phyloP scores from a whole-genome alignment of 192 early-diverging fungal genomes.

The Linnemannia elongata region DNA sequence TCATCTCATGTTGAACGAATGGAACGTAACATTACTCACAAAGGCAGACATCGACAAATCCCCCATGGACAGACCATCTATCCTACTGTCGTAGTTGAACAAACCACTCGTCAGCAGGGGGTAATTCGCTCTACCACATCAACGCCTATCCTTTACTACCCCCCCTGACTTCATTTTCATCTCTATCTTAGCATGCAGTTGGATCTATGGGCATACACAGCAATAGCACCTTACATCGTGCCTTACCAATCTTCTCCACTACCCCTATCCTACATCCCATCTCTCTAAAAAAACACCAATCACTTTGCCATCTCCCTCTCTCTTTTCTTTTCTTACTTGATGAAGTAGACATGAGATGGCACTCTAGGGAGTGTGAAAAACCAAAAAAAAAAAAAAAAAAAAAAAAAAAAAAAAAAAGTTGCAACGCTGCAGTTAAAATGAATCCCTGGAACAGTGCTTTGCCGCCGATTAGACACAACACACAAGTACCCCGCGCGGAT shows the following conservation, averaged over 20 bases:
- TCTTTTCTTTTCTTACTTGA: background rate
- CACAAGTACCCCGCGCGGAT: background rate
- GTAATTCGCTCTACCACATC: background rate
- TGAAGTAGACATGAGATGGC: background rate
- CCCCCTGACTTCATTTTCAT: too few relatives aligned
- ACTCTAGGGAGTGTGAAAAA: constrained; percentile 1
- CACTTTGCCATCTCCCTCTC: too few relatives aligned
- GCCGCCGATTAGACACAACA: background rate
- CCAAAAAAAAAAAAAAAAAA: too few relatives aligned
- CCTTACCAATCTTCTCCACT: background rate
- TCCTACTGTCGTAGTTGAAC: background rate
- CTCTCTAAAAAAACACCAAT: too few relatives aligned
- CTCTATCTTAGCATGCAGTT: background rate
- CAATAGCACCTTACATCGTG: background rate
- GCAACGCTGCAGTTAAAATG: background rate
- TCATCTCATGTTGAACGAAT: background rate
- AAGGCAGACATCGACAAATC: too few relatives aligned
- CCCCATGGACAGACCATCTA: too few relatives aligned
- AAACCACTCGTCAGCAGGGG: background rate
- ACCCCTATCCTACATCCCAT: background rate
- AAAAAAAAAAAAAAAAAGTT: background rate
- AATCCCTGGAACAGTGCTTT: constrained; percentile 11
- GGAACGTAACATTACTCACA: too few relatives aligned
- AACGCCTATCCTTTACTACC: background rate
- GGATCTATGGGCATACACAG: background rate